Conservation (phyloP, 441 rosid genomes). For the Manihot esculenta region DNA sequence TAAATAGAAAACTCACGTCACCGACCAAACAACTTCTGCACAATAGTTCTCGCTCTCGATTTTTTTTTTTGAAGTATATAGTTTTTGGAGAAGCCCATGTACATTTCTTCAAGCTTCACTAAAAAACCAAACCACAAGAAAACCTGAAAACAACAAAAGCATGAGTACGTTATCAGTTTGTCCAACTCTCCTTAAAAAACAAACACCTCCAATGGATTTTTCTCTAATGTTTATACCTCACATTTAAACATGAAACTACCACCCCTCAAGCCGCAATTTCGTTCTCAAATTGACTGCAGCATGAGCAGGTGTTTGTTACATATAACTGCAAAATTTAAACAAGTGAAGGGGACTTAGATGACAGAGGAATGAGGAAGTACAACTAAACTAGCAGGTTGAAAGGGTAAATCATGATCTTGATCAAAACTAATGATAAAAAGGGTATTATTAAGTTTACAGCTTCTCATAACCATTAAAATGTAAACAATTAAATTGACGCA, state of each 20-base stretch:
- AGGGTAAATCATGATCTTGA: no score
- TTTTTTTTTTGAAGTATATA: constrained; percentile 20
- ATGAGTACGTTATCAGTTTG: not conserved
- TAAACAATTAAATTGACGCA: not conserved
- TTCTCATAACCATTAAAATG: not conserved
- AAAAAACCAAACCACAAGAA: constrained; percentile 50
- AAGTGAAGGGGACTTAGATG: no score
- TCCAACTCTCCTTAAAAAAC: not conserved
- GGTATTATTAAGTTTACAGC: not conserved
- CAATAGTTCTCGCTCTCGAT: constrained; percentile 30
- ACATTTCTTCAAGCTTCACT: constrained; percentile 47
- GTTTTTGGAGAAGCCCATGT: constrained; percentile 41
- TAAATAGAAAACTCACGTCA: constrained; percentile 26
- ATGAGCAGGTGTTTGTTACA: constrained; percentile 52
- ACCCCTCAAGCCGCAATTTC: constrained; percentile 60
- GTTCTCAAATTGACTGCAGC: constrained; percentile 51
- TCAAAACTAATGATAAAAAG: no score
- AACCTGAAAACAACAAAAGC: constrained; percentile 35
- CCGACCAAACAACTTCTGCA: constrained; percentile 42
- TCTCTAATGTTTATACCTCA: constrained; percentile 42
- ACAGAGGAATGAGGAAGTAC: not conserved
- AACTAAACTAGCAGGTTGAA: not conserved
- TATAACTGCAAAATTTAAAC: constrained; percentile 40
- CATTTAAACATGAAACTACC: constrained; percentile 48
- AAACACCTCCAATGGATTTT: not conserved